Evolutionary conservation across 116 monocot genomes (phyloP).

Genomic region (Posidonia oceanica): DNA sequence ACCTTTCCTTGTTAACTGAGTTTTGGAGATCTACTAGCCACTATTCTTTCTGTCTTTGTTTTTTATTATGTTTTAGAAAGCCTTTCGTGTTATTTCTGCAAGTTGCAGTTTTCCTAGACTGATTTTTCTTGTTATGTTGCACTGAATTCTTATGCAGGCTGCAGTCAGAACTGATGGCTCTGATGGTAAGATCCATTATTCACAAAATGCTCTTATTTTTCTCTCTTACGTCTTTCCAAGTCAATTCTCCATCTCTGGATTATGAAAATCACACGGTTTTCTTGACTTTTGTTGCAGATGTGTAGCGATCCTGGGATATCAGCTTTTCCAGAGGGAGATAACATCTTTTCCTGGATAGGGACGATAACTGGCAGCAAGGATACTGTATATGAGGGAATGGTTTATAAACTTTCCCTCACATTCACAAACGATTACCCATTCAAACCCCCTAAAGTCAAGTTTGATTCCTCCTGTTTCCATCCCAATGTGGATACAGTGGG

Average conservation of each 20-base stretch:
- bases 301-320: conserved; percentile 79
- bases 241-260: neutral
- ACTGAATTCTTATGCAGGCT: conserved; percentile 21
- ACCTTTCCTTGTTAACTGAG: too few relatives aligned
- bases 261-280: too few relatives aligned
- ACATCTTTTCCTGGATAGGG: conserved; percentile 83
- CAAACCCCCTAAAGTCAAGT: conserved; percentile 94
- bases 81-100: too few relatives aligned
- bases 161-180: conserved; percentile 63
- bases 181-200: conserved; percentile 36
- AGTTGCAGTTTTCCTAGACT: too few relatives aligned
- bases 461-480: conserved; percentile 72
- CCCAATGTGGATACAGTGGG: conserved; percentile 79
- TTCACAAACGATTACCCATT: conserved; percentile 85
- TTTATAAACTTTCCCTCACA: conserved; percentile 67
- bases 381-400: conserved; percentile 70
- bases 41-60: too few relatives aligned
- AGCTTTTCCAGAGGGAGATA: conserved; percentile 71
- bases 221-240: neutral
- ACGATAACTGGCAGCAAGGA: conserved; percentile 79
- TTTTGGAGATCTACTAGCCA: too few relatives aligned
- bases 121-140: too few relatives aligned
- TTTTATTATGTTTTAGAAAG: too few relatives aligned
- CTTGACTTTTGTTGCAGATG: conserved; percentile 32
- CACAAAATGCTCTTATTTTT: neutral